phyloP scores from a whole-genome alignment of 1,139 yeast genomes.

The Scheffersomyces titani region DNA sequence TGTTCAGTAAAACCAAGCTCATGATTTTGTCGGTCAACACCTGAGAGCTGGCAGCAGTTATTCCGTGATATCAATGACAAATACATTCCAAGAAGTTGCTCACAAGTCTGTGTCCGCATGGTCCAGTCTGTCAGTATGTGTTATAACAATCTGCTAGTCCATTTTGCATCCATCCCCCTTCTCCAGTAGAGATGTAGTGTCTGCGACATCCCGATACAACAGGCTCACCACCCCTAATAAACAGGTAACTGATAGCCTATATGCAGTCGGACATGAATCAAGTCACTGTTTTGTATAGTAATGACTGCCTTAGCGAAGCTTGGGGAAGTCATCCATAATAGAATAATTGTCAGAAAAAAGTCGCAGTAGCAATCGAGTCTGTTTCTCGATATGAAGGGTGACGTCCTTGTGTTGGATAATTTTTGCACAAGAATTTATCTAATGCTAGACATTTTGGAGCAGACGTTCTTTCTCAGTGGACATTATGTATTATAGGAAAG shows the following conservation, averaged over 20 bases:
- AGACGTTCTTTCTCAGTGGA: not conserved
- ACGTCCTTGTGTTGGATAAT: not conserved
- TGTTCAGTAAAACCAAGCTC: too few species aligned
- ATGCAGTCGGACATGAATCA: not conserved
- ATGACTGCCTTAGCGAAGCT: not conserved
- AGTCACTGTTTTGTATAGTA: not conserved
- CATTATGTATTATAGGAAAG: too few species aligned
- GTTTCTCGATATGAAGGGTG: not conserved
- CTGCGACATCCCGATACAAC: not conserved
- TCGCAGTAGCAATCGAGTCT: not conserved
- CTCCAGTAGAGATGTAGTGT: too few species aligned
- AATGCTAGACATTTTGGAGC: not conserved
- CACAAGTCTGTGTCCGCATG: not conserved
- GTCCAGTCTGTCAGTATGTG: not conserved
- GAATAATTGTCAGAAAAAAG: too few species aligned
- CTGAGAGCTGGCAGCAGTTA: not conserved
- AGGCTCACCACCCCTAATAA: not conserved
- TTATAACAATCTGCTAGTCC: not conserved
- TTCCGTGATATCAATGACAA: not conserved
- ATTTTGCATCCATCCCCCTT: not conserved
- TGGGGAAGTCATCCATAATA: not conserved
- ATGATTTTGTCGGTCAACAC: not conserved
- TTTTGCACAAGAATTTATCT: too few species aligned
- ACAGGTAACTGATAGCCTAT: not conserved
- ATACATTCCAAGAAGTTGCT: not conserved